Base-by-base conservation (phyloP, 768 basidiomycete genomes). In the Trametes cingulata region DNA sequence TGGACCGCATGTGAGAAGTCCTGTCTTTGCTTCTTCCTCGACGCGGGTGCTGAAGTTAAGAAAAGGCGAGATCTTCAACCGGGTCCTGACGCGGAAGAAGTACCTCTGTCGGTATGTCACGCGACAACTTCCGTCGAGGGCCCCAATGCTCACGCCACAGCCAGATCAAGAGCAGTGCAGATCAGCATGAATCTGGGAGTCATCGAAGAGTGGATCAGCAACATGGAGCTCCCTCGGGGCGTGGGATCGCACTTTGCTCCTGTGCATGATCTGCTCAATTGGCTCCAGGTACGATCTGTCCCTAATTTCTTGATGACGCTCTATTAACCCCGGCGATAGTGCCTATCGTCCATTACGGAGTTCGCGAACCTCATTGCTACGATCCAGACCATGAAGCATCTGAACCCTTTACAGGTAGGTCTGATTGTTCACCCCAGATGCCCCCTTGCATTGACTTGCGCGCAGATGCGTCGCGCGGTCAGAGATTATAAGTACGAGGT, bases 401-500 rank as follows among this genome's bases (percentile, higher is more conserved):
- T 99, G 53, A 99, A 98, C 71, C 97, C 97, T 40, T 75, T 98
- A 1, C 97, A 98, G 82, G 91, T 89, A 63, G 45, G 71, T 56
- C n/a, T 8, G 5, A n/a, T 55, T 20, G 3, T 24, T 4, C 15
- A 13, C 14, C 17, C 5, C 13, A 35, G 13, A 52, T 40, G 56
- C 52, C 51, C n/a, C 35, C 35, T 39, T 2, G 14, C 1, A 19
- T 47, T 15, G 10, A 45, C 6, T 27, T 45, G 14, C 46, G n/a
- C 14, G 4, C 46, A 92, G 90, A 95, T 99, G 89, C 87, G 94
- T 51, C 85, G 93, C 19, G 95, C 95, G 39, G 90, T 96, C 27
- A 85, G 89, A 46, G 96, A 98, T 69, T 93, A 93, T 75, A 91
- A 85, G 71, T 97, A 91, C 69, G 96, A 99, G 76, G 90, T 98